phyloP scores from a whole-genome alignment of 495 filamentous ascomycete species.

The Aspergillus haitiensis region DNA sequence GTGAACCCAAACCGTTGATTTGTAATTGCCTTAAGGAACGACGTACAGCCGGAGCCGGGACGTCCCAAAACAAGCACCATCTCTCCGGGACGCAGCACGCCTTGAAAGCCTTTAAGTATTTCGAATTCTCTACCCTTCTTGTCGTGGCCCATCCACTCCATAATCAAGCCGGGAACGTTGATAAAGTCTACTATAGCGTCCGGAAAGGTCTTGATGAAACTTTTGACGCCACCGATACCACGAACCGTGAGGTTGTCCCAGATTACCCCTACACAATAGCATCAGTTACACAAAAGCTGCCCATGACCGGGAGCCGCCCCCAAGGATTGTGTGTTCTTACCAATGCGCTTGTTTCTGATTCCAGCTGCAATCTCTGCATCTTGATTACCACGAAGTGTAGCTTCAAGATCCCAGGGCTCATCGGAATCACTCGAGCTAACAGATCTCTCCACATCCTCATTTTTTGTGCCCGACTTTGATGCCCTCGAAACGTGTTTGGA shows the following conservation, averaged over 20 bases:
- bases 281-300: not conserved
- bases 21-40: constrained; percentile 80
- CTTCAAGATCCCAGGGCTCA: constrained; percentile 71
- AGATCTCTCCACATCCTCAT: constrained; percentile 52
- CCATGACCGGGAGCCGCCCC: not conserved
- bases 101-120: constrained; percentile 55
- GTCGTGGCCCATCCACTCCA: constrained; percentile 57
- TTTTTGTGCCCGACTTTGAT: constrained; percentile 39
- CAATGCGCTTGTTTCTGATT: constrained; percentile 75
- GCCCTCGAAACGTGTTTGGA: constrained; percentile 40
- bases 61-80: constrained; percentile 88
- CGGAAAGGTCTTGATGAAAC: constrained; percentile 79
- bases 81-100: constrained; percentile 72
- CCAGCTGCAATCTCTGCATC: constrained; percentile 71
- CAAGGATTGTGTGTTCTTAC: constrained; percentile 25
- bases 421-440: constrained; percentile 46
- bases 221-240: constrained; percentile 73
- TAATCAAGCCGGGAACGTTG: constrained; percentile 62
- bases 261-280: constrained; percentile 55
- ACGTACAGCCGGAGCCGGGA: constrained; percentile 84
- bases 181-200: constrained; percentile 77
- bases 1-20: constrained; percentile 83
- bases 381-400: constrained; percentile 64
- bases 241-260: constrained; percentile 78
- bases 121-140: constrained; percentile 66